phyloP scores from a whole-genome alignment of 2,329 filamentous ascomycete species.

The Fusarium graminum region DNA sequence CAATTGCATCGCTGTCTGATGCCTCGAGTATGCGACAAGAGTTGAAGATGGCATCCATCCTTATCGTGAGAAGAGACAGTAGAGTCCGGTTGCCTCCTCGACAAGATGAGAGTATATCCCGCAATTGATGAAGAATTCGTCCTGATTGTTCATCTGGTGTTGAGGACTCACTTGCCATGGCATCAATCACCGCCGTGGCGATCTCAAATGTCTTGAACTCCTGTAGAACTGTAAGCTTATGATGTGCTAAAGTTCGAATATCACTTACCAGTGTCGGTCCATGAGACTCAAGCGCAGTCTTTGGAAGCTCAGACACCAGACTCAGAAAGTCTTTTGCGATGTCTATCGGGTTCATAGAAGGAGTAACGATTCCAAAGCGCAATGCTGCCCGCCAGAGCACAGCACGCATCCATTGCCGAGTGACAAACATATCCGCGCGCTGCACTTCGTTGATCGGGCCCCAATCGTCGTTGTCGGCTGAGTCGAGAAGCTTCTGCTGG shows the following conservation, averaged over 20 bases:
- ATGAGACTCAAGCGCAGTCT: constrained; percentile 62
- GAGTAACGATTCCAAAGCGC: constrained; percentile 51
- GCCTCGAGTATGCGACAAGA: constrained; percentile 30
- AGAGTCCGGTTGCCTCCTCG: constrained; percentile 59
- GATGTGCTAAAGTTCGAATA: rapidly evolving
- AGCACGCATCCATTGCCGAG: constrained; percentile 64
- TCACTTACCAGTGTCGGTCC: constrained; percentile 58
- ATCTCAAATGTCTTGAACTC: constrained; percentile 63
- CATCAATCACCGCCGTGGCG: constrained; percentile 60
- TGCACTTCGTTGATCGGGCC: constrained; percentile 61
- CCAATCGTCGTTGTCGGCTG: constrained; percentile 54
- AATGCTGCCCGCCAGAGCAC: constrained; percentile 61
- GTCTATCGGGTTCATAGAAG: constrained; percentile 55
- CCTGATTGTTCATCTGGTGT: constrained; percentile 47
- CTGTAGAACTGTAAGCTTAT: constrained; percentile 29
- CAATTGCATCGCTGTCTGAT: constrained; percentile 18
- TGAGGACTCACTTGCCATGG: constrained; percentile 50
- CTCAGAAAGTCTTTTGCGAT: constrained; percentile 62
- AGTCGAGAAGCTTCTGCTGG: constrained; percentile 59
- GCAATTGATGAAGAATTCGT: constrained; percentile 56
- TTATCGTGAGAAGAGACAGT: constrained; percentile 52
- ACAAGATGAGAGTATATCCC: constrained; percentile 57
- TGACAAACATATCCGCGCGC: constrained; percentile 63
- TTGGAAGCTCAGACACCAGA: constrained; percentile 59
- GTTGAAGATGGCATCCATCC: constrained; percentile 46